These are phyloP conservation scores for Starmerella riodocensis DNA, from an alignment of 805 yeast species.

Conservation along the genomic window DNA sequence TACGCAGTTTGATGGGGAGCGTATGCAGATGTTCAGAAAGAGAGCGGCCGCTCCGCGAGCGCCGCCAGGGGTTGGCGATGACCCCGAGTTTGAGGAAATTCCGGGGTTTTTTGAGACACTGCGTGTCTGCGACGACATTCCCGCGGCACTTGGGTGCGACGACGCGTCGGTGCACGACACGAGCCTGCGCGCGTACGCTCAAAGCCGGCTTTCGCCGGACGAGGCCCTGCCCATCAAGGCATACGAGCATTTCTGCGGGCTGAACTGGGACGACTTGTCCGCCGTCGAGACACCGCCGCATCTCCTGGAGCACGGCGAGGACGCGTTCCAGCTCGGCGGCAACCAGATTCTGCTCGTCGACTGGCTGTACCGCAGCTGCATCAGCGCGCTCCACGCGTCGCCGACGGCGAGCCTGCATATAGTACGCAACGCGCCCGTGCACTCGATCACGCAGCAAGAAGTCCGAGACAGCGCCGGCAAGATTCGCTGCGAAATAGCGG, in stretches of 20 bases:
- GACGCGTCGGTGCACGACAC: constrained; percentile 6
- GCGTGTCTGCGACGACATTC: not conserved
- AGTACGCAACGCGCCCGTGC: not conserved
- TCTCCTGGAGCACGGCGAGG: not conserved
- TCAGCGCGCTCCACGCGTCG: not conserved
- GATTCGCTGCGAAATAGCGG: not conserved
- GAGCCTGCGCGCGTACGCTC: constrained; percentile 4
- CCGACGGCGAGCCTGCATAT: not conserved
- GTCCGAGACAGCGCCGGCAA: not conserved
- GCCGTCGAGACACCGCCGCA: constrained; percentile 8
- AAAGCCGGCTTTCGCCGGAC: not conserved
- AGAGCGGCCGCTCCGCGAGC: no score
- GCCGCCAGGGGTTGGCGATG: not conserved
- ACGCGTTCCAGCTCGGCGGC: constrained; percentile 5
- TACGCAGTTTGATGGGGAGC: not conserved
- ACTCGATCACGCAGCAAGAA: not conserved
- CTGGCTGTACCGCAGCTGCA: constrained; percentile 1
- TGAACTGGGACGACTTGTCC: constrained; percentile 3
- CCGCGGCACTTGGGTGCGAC: constrained; percentile 2
- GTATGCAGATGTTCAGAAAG: not conserved
- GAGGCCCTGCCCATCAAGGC: not conserved
- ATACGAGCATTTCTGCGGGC: constrained; percentile 4
- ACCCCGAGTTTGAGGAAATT: not conserved
- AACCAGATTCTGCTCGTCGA: constrained; percentile 1
- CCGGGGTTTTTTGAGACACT: not conserved